Evolutionary conservation across 208 protist genomes (phyloP), one percentile per base, ranked within the genome.

Genomic region (Leishmania arabica): DNA sequence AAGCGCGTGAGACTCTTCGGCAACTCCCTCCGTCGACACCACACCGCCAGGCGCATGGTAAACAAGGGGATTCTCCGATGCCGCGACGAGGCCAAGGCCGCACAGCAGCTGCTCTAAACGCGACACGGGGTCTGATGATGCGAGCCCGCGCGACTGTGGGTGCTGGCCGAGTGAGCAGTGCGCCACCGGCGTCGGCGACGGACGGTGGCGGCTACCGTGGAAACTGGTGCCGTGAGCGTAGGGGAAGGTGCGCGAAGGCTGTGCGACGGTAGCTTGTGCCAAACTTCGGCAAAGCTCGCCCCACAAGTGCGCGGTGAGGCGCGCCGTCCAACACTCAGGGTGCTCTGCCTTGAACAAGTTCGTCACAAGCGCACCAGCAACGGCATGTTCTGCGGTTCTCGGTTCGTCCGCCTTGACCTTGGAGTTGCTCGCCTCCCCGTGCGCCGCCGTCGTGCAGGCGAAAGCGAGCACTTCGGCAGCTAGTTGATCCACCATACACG

Each of bases 1-100:
- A 27, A 79, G 76, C 24, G 76, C 76, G 27, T 58, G 11, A 15
- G 53, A 79, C 27, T 79, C 76, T 24, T 68, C 76, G 27, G 49
- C 74, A 37, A 34, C 47, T n/a, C 42, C 74, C 49, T 15, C 53
- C 19, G 27, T 3, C 37, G 40, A 24, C 40, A 66, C 6, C 31
- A 27, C 5, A 54, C 45, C 45, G 47, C 45, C 49, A 45, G 69
- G 45, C 31, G 45, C 24, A 3, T 8, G 27, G 17, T 27, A 51
- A 31, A 47, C 15, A 15, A 47, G 31, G 6, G 64, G 49, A 17
- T 15, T 40, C 72, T 58, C 31, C 51, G 72, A 76, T 40, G 42
- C 34, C 58, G 24, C 7, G 21, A 31, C 75, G 24, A 78, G 58
- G 40, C 75, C 75, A 21, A 78, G 75, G 53, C 19, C 6, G 56